These are phyloP conservation scores for Geum urbanum DNA, from an alignment of 306 rosid species.

Conservation along the genomic window DNA sequence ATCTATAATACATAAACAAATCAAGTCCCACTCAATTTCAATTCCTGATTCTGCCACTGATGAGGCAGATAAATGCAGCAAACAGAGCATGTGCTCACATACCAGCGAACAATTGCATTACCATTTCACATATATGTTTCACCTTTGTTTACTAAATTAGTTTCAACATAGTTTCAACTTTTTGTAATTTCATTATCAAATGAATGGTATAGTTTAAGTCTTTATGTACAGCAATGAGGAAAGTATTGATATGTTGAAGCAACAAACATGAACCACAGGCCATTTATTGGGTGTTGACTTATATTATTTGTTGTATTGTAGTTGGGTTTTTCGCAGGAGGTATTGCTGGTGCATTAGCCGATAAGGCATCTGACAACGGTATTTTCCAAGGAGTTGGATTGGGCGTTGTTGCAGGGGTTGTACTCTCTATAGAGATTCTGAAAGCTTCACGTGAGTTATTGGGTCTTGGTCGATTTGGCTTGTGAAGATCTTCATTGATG, in stretches of 20 bases:
- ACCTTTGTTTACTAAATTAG: too few species aligned
- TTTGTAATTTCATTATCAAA: background rate
- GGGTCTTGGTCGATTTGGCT: constrained; percentile 57
- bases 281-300: background rate
- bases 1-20: too few species aligned
- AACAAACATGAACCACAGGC: background rate
- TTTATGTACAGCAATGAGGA: background rate
- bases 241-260: background rate
- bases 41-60: too few species aligned
- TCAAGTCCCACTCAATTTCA: too few species aligned
- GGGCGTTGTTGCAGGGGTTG: constrained; percentile 78
- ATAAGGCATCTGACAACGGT: constrained; percentile 71
- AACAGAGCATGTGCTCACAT: too few species aligned
- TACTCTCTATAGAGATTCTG: constrained; percentile 63
- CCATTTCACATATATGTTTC: too few species aligned
- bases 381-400: constrained; percentile 62
- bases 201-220: background rate
- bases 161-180: background rate
- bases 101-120: too few species aligned
- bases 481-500: constrained; percentile 55
- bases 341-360: constrained; percentile 74
- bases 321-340: constrained; percentile 68
- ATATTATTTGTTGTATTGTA: constrained; percentile 29
- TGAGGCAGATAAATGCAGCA: background rate
- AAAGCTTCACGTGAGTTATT: constrained; percentile 81